A percentile compares a stretch with the other conserved stretches of the same genome.
phyloP scores from a whole-genome alignment of 257 asterid genomes.

The Oldenlandia corymbosa region DNA sequence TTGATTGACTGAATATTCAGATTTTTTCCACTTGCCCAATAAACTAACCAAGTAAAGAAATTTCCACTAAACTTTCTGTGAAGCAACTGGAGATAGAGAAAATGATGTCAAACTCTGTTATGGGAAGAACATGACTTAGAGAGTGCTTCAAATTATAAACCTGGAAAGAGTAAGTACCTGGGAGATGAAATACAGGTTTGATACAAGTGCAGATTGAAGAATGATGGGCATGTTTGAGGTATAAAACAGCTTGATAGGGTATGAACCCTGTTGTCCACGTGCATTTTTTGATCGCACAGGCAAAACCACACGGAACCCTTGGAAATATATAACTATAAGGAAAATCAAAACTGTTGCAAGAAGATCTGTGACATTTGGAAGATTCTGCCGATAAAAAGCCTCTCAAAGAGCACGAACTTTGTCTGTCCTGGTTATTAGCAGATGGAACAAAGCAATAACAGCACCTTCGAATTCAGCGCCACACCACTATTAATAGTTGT shows the following conservation, averaged over 20 bases:
- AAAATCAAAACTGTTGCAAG: constrained; percentile 65
- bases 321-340: constrained; percentile 60
- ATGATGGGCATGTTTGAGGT: constrained; percentile 77
- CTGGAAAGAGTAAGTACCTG: constrained; percentile 35
- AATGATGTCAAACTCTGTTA: neutral
- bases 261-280: constrained; percentile 67
- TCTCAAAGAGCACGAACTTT: constrained; percentile 64
- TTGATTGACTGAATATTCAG: constrained; percentile 63
- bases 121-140: neutral
- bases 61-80: constrained; percentile 54
- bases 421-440: constrained; percentile 53
- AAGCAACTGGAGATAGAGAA: constrained; percentile 35
- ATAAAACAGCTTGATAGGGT: constrained; percentile 66
- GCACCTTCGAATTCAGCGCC: constrained; percentile 80
- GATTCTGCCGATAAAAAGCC: constrained; percentile 72
- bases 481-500: constrained; percentile 56
- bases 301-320: constrained; percentile 70
- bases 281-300: constrained; percentile 61
- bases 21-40: constrained; percentile 61
- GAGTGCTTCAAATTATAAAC: neutral
- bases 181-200: constrained; percentile 69
- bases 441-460: constrained; percentile 56
- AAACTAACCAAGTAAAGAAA: constrained; percentile 47
- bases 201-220: constrained; percentile 68
- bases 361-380: constrained; percentile 64